These are phyloP conservation scores for Phytophthora boehmeriae DNA, from an alignment of 352 stramenopile genomes.

Conservation along the genomic window DNA sequence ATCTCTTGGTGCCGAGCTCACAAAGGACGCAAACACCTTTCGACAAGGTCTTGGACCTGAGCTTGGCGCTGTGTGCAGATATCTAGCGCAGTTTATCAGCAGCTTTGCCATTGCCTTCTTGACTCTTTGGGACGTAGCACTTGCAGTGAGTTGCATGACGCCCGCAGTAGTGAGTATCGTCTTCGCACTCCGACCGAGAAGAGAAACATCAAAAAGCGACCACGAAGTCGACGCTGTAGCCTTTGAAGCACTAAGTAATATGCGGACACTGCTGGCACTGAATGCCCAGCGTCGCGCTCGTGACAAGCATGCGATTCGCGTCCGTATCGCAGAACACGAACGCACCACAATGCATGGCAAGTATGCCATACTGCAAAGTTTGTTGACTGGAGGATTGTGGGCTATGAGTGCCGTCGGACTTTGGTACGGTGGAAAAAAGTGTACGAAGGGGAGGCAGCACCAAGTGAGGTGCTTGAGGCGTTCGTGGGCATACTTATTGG, in stretches of 20 bases:
- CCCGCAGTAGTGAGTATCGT: constrained; percentile 15
- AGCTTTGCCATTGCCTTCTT: constrained; percentile 20
- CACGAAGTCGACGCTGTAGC: constrained; percentile 26
- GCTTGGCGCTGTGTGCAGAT: constrained; percentile 20
- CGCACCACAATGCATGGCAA: constrained; percentile 12
- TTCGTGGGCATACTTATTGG: constrained; percentile 26
- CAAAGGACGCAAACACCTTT: constrained; percentile 22
- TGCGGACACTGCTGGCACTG: constrained; percentile 34
- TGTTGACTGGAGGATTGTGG: constrained; percentile 29
- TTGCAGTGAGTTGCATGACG: constrained; percentile 15
- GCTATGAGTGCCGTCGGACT: constrained; percentile 31
- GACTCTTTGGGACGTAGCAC: constrained; percentile 31
- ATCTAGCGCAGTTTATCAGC: constrained; percentile 22
- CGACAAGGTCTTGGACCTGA: constrained; percentile 24
- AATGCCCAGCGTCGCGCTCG: constrained; percentile 34
- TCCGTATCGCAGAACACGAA: constrained; percentile 20
- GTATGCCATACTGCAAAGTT: constrained; percentile 11
- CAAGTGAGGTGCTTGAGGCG: constrained; percentile 22
- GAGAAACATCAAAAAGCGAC: not conserved
- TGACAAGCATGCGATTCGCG: constrained; percentile 25
- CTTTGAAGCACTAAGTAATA: constrained; percentile 29
- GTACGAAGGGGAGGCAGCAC: constrained; percentile 23
- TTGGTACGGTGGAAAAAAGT: constrained; percentile 35
- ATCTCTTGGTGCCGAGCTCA: constrained; percentile 14
- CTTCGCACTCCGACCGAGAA: not conserved